phyloP scores from a whole-genome alignment of 106 monocot species.

The Dioscorea alata region DNA sequence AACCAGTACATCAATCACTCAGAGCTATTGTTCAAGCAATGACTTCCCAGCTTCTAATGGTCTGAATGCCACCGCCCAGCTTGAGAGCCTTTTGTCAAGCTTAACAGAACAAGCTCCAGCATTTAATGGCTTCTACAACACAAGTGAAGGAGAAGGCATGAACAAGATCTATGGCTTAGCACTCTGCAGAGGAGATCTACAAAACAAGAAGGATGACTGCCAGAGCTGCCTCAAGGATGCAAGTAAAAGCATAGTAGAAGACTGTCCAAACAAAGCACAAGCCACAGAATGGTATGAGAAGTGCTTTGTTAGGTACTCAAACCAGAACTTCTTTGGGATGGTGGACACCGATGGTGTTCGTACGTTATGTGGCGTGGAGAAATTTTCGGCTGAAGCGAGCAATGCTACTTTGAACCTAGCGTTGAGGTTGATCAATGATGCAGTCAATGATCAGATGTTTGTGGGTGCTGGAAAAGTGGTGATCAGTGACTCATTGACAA shows the following conservation, averaged over 20 bases:
- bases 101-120: slow-evolving; percentile 4
- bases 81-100: slow-evolving; percentile 2
- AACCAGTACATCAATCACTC: neutral
- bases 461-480: slow-evolving; percentile 1
- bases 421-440: neutral
- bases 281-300: slow-evolving; percentile 16
- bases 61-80: neutral
- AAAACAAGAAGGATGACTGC: slow-evolving; percentile 2
- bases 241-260: neutral
- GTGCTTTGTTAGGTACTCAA: neutral
- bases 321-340: slow-evolving; percentile 11
- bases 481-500: neutral
- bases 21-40: no score
- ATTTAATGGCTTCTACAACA: slow-evolving; percentile 15
- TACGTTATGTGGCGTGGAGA: slow-evolving; percentile 3
- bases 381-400: neutral
- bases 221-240: slow-evolving; percentile 6
- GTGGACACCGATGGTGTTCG: slow-evolving; percentile 1
- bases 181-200: slow-evolving; percentile 15
- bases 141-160: neutral
- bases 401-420: neutral
- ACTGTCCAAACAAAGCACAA: slow-evolving; percentile 11
- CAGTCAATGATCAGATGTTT: slow-evolving; percentile 10
- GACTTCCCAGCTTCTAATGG: no score
- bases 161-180: slow-evolving; percentile 15